phyloP scores from a whole-genome alignment of 169 alveolate genomes.

The Eimeria sp. region DNA sequence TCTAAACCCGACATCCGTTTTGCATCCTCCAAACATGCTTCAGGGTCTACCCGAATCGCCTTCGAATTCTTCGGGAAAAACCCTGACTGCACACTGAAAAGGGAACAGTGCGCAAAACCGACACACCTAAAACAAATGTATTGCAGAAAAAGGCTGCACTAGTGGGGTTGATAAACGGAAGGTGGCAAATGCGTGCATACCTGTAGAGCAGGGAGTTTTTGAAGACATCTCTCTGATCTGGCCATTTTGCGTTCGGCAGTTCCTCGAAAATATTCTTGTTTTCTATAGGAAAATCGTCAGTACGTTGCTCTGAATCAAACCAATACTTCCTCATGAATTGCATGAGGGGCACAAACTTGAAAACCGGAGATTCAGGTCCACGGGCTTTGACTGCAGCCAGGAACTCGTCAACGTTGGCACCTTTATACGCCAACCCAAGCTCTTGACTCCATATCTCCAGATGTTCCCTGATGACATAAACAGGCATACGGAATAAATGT shows the following conservation, averaged over 20 bases:
- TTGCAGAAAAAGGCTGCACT: neutral
- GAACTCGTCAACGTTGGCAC: constrained; percentile 87
- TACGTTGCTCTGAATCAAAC: constrained; percentile 85
- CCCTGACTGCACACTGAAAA: constrained; percentile 81
- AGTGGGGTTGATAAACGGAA: neutral
- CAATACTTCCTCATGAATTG: constrained; percentile 87
- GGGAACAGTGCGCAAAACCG: neutral
- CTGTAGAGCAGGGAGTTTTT: constrained; percentile 85
- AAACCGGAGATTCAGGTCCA: constrained; percentile 89
- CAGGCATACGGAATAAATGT: neutral
- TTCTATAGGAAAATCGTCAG: constrained; percentile 86
- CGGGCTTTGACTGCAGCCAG: constrained; percentile 86
- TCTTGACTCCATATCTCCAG: constrained; percentile 87
- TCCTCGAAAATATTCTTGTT: constrained; percentile 85
- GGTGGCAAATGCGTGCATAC: neutral
- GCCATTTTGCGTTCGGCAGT: constrained; percentile 87
- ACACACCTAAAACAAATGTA: neutral
- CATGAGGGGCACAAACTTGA: constrained; percentile 89
- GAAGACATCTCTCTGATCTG: constrained; percentile 84
- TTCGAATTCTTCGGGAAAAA: constrained; percentile 86
- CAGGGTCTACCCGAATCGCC: constrained; percentile 84
- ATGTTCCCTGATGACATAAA: constrained; percentile 45
- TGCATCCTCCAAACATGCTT: constrained; percentile 84
- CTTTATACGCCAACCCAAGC: constrained; percentile 86
- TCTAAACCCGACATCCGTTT: constrained; percentile 71